A percentile compares a stretch with the other conserved stretches of the same genome.
Evolutionary conservation across 176 grass and related monocot species (phyloP).

Genomic region (Avena atlantica): DNA sequence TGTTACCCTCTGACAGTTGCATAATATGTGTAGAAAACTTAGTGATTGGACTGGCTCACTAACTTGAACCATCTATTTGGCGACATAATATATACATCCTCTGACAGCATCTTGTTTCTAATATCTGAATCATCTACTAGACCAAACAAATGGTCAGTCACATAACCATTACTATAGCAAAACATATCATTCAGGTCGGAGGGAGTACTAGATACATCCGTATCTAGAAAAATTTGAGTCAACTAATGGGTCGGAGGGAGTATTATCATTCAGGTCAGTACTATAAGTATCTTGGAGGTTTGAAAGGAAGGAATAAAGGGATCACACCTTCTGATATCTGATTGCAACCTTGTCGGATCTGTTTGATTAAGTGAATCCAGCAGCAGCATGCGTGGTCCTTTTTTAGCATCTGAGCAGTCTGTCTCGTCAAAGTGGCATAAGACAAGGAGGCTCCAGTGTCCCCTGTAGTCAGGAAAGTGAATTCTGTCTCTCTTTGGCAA

Average conservation of each 20-base stretch:
- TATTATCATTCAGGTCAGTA: constrained; percentile 3
- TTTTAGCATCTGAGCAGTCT: constrained; percentile 50
- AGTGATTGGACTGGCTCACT: not conserved
- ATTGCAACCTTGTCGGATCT: constrained; percentile 61
- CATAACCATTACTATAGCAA: not conserved
- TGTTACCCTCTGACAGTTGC: not conserved
- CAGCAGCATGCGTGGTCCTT: constrained; percentile 80
- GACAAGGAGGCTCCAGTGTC: constrained; percentile 95
- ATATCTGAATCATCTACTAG: not conserved
- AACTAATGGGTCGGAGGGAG: too few relatives aligned
- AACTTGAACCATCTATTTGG: not conserved
- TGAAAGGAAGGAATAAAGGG: not conserved
- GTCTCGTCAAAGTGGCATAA: constrained; percentile 81
- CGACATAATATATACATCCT: not conserved
- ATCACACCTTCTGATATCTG: constrained; percentile 68
- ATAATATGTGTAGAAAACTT: not conserved
- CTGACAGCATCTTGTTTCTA: not conserved
- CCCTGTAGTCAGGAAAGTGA: constrained; percentile 48
- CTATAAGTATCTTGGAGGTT: not conserved
- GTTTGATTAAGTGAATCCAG: constrained; percentile 81
- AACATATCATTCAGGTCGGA: too few relatives aligned
- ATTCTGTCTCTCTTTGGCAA: not conserved
- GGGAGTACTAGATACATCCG: too few relatives aligned
- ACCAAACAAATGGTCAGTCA: not conserved
- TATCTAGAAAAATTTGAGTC: too few relatives aligned